A percentile compares a stretch with the other conserved stretches of the same genome.
Conservation (phyloP, 306 rosid species). For the Sphenostylis stenocarpa region DNA sequence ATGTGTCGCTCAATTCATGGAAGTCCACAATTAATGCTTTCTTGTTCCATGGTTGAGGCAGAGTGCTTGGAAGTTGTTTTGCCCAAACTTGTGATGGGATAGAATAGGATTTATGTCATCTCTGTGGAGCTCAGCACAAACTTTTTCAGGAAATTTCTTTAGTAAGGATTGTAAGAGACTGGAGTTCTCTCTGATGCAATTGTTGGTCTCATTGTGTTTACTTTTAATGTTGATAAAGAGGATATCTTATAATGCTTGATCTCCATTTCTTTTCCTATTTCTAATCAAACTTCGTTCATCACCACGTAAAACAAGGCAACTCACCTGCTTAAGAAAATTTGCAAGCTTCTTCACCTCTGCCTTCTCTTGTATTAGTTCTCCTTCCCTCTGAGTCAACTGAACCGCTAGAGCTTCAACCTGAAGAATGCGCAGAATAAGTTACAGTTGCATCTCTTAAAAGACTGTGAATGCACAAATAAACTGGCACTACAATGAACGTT, state of each 20-base stretch:
- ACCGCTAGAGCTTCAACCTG: slow-evolving; percentile 82
- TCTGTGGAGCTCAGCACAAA: neutral
- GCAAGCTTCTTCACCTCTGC: slow-evolving; percentile 94
- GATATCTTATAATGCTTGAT: neutral
- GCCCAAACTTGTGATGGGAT: neutral
- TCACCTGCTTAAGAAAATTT: slow-evolving; percentile 96
- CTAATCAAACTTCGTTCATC: neutral
- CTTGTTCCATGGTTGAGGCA: neutral
- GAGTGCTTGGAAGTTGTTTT: neutral
- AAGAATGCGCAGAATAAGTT: slow-evolving; percentile 14
- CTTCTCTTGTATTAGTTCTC: slow-evolving; percentile 81
- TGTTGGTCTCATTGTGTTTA: neutral
- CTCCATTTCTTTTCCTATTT: neutral
- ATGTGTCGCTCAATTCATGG: neutral
- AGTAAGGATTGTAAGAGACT: neutral
- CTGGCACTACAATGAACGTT: neutral
- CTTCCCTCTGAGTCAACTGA: slow-evolving; percentile 81
- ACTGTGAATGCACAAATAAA: neutral
- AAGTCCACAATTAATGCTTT: neutral
- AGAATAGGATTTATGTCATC: neutral
- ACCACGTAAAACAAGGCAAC: slow-evolving; percentile 6
- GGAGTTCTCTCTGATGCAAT: neutral
- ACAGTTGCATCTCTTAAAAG: slow-evolving; percentile 14
- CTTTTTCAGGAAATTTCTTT: neutral
- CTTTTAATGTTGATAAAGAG: neutral